A percentile compares a stretch with the other conserved stretches of the same genome.
These are phyloP conservation scores for Vigna hirtella DNA, from an alignment of 306 rosid species.

Conservation along the genomic window DNA sequence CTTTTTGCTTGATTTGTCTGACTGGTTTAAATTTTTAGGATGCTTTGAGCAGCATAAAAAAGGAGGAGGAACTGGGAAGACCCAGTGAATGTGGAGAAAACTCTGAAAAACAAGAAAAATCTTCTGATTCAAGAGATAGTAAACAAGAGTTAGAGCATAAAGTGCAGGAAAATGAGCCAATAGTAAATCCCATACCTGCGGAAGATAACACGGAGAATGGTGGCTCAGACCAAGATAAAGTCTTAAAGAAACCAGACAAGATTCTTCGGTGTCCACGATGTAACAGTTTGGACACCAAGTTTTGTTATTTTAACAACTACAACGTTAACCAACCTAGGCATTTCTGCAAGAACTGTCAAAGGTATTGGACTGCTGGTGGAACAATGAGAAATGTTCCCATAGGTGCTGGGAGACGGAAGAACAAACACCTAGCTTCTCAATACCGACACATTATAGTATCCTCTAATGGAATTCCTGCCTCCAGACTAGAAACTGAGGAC, in stretches of 20 bases:
- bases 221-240: constrained; percentile 55
- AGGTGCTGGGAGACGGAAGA: constrained; percentile 79
- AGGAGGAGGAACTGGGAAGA: constrained; percentile 41
- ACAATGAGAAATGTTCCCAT: constrained; percentile 77
- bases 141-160: constrained; percentile 40
- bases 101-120: constrained; percentile 43
- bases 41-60: constrained; percentile 46
- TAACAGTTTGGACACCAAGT: constrained; percentile 73
- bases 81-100: constrained; percentile 43
- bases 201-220: constrained; percentile 44
- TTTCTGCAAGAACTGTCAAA: constrained; percentile 81
- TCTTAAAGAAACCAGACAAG: constrained; percentile 76
- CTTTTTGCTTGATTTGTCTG: constrained; percentile 6
- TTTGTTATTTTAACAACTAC: constrained; percentile 84
- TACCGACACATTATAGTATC: constrained; percentile 58
- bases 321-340: constrained; percentile 87
- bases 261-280: constrained; percentile 81
- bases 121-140: constrained; percentile 39
- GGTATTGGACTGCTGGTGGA: constrained; percentile 93
- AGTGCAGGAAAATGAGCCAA: constrained; percentile 39
- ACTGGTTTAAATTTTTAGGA: constrained; percentile 50
- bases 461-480: constrained; percentile 51
- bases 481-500: constrained; percentile 50
- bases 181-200: constrained; percentile 13
- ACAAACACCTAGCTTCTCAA: constrained; percentile 73